phyloP scores from a whole-genome alignment of 2,329 filamentous ascomycete species.

The Thelonectria discophora region DNA sequence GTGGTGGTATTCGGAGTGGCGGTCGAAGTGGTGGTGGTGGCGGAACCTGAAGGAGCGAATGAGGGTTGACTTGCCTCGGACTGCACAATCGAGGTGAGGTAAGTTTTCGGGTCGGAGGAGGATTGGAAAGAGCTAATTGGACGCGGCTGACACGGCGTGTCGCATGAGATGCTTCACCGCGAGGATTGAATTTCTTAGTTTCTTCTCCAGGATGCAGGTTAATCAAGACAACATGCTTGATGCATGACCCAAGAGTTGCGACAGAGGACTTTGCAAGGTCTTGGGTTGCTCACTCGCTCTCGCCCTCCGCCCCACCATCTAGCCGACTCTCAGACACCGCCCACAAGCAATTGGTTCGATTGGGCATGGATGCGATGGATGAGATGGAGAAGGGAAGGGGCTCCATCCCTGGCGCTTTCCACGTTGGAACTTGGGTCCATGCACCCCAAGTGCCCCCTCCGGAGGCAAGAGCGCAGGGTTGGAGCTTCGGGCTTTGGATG shows the following conservation, averaged over 20 bases:
- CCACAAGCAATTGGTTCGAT: conserved; percentile 23
- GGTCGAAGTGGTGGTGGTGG: neutral
- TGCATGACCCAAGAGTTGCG: conserved; percentile 1
- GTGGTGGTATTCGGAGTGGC: neutral
- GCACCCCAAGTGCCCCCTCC: neutral
- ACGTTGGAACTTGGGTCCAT: neutral
- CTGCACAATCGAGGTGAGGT: neutral
- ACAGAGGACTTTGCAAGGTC: conserved; percentile 1
- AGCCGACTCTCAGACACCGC: conserved; percentile 25
- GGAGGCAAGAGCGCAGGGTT: neutral
- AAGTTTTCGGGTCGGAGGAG: neutral
- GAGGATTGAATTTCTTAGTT: neutral
- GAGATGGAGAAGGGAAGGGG: conserved; percentile 12
- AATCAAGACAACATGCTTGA: neutral
- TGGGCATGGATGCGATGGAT: neutral
- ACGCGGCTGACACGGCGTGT: neutral
- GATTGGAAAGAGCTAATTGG: neutral
- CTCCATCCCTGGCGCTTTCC: neutral
- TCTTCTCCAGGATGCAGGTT: conserved; percentile 1
- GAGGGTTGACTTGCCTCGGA: neutral
- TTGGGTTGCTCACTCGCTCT: neutral
- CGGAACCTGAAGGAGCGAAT: conserved; percentile 7
- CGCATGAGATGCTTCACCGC: too few relatives aligned
- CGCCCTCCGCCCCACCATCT: conserved; percentile 10
- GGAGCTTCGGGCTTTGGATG: conserved; percentile 1